Base-by-base conservation (phyloP, 768 basidiomycete genomes). In the Termitomyces heimii region DNA sequence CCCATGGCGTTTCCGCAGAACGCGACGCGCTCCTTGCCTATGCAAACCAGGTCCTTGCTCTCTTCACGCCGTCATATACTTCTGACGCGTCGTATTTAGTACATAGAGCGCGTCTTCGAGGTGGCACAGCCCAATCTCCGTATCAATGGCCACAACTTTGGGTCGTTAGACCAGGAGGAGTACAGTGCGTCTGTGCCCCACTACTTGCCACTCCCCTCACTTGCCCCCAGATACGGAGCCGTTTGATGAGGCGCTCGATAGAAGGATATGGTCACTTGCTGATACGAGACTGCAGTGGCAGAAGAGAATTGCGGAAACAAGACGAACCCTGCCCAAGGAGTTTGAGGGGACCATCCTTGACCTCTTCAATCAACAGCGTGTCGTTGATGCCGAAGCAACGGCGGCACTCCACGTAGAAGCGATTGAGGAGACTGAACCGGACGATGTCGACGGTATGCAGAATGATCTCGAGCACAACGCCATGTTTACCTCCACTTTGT, bases 221-320 rank as follows among this genome's bases (percentile, higher is more conserved):
- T 48, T 42, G 46, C 48, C 12, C 50, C n/a, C 60, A 87, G 85
- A 84, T 44, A 82, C 83, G 62, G 90, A 94, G 65, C 79, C 83
- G 2, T 96, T 94, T 68, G 92, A 96, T 65, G 92, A 96, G 70
- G 84, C 82, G 2, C 80, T 96, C 32, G 93, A 95, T 67, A 75
- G 89, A 50, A 82, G 82, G 45, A 87, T 94, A 45, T 92, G 88
- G 87, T 86, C 87, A 0, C 70, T 94, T 20, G 84, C 88, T 42
- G 82, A 87, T 61, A 88, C 88, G 49, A 76, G 86, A 31, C 71
- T 92, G 52, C 80, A 86, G 61, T 91, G 84, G 84, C 85, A 92
- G 65, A 83, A 82, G 59, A 79, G 85, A 55, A 79, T 90, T 39
- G 85, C 87, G 24, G 80, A 81, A 49, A 82, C 81, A 56, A 79